Evolutionary conservation across 352 stramenopile species (phyloP).

Genomic region (Phytophthora tubulina): DNA sequence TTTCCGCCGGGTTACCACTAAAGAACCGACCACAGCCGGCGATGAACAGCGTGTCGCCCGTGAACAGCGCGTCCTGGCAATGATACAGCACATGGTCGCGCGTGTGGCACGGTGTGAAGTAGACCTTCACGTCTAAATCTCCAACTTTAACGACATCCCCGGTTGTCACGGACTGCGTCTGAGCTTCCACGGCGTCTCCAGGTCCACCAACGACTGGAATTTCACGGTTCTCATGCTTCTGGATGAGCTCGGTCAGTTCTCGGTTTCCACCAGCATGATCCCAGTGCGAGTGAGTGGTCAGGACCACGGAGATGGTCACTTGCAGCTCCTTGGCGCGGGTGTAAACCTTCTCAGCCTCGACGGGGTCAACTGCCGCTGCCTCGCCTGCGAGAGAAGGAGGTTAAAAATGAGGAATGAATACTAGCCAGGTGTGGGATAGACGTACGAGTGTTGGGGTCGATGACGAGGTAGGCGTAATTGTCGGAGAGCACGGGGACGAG

Average conservation of each 20-base stretch:
- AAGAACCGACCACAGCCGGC: conserved; percentile 92
- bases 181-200: conserved; percentile 74
- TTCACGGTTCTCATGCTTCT: conserved; percentile 37
- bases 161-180: conserved; percentile 68
- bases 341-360: conserved; percentile 86
- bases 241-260: conserved; percentile 65
- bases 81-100: conserved; percentile 88
- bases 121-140: conserved; percentile 54
- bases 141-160: conserved; percentile 80
- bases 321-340: conserved; percentile 60
- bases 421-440: conserved; percentile 9
- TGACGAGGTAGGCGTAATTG: conserved; percentile 94
- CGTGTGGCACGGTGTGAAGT: conserved; percentile 94
- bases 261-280: conserved; percentile 92
- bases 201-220: conserved; percentile 81
- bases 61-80: conserved; percentile 86
- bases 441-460: conserved; percentile 60
- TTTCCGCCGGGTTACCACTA: conserved; percentile 79
- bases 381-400: conserved; percentile 39
- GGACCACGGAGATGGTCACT: conserved; percentile 84
- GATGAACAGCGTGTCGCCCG: conserved; percentile 93
- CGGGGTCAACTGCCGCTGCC: conserved; percentile 89
- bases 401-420: background rate
- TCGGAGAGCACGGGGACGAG: conserved; percentile 88
- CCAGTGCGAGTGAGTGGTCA: conserved; percentile 93